Percentiles rank a stretch among this genome's conserved stretches.
phyloP scores from a whole-genome alignment of 2,329 filamentous ascomycete genomes.

The Xylariaceae sp. region DNA sequence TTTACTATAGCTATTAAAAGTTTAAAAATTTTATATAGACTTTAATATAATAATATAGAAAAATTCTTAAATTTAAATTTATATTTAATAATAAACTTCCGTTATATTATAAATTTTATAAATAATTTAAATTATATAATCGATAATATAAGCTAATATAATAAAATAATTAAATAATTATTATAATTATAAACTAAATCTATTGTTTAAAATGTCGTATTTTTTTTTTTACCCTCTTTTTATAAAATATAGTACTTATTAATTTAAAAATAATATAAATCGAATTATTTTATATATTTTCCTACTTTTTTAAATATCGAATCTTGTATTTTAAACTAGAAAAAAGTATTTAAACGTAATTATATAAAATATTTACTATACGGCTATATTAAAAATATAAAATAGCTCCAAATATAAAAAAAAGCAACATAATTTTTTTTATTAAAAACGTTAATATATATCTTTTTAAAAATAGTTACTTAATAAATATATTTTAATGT shows the following conservation, averaged over 20 bases:
- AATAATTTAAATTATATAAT: neutral
- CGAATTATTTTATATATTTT: neutral
- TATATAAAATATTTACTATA: neutral
- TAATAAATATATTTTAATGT: neutral
- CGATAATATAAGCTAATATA: neutral
- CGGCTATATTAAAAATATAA: neutral
- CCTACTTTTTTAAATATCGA: neutral
- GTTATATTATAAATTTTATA: neutral
- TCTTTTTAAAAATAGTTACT: neutral
- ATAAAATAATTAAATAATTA: neutral
- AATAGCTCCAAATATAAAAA: too few relatives aligned
- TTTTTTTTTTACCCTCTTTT: neutral
- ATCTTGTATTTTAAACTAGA: neutral
- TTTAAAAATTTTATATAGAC: conserved; percentile 7
- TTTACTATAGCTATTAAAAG: neutral
- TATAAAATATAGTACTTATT: neutral
- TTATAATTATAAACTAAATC: neutral
- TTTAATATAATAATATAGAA: neutral
- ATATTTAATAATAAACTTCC: neutral
- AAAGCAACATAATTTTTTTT: neutral
- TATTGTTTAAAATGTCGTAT: neutral
- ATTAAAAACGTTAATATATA: too few relatives aligned
- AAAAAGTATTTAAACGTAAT: too few relatives aligned
- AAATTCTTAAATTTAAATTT: neutral
- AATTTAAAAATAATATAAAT: neutral